phyloP scores from a whole-genome alignment of 1,139 yeast species.

The Pichia sp. region DNA sequence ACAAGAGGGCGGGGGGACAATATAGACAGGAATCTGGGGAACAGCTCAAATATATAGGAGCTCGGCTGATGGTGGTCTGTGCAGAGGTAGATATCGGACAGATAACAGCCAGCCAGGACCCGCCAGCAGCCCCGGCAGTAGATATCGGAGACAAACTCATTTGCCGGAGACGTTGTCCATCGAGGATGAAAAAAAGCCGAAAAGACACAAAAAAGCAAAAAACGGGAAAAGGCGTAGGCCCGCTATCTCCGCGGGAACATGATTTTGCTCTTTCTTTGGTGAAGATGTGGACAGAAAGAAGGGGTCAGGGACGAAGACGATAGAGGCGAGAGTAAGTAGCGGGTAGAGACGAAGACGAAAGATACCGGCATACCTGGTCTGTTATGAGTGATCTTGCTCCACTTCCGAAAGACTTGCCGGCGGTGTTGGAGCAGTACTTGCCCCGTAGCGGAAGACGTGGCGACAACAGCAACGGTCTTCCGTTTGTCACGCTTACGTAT shows the following conservation, averaged over 20 bases:
- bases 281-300: neutral
- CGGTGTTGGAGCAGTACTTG: neutral
- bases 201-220: neutral
- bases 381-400: constrained; percentile 1
- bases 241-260: constrained; percentile 11
- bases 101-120: neutral
- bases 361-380: too few relatives aligned
- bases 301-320: neutral
- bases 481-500: constrained; percentile 75
- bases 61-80: neutral
- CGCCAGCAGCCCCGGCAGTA: neutral
- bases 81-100: constrained; percentile 2
- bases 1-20: neutral
- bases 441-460: neutral
- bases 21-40: neutral
- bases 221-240: neutral
- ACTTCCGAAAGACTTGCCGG: neutral
- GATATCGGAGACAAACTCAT: constrained; percentile 1
- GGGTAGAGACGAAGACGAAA: neutral
- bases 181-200: neutral
- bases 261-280: neutral
- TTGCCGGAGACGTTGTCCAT: neutral
- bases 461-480: constrained; percentile 23
- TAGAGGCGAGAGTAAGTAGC: neutral
- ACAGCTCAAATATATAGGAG: neutral